Evolutionary conservation across 139 green algal species (phyloP).

Genomic region (Chlorokybus atmophyticus): DNA sequence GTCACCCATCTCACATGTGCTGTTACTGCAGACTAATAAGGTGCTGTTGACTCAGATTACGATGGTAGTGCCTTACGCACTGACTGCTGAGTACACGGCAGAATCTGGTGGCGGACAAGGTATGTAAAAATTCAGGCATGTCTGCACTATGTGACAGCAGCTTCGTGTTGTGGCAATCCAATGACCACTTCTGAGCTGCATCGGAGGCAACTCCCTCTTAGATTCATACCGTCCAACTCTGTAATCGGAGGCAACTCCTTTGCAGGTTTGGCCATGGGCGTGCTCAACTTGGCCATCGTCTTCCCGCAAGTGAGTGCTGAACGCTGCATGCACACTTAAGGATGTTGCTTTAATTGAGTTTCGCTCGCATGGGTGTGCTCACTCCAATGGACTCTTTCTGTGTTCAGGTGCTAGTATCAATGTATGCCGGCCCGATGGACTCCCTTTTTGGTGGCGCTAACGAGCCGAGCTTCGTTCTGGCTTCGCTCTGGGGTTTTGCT

Average conservation of each 20-base stretch:
- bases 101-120: conserved; percentile 15
- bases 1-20: not conserved
- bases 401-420: conserved; percentile 22
- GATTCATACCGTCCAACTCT: no score
- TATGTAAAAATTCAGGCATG: not conserved
- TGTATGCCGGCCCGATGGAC: conserved; percentile 13
- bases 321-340: not conserved
- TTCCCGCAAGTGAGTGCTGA: conserved; percentile 11
- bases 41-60: conserved; percentile 13
- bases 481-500: no score
- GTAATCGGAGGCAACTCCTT: no score
- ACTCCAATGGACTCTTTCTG: no score
- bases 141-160: no score
- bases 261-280: conserved; percentile 24
- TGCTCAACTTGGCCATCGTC: conserved; percentile 23
- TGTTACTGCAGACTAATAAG: not conserved
- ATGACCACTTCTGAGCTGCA: no score
- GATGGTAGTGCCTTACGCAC: conserved; percentile 21
- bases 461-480: conserved; percentile 17
- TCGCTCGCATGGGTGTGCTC: not conserved
- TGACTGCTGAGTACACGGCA: conserved; percentile 16
- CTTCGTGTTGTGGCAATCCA: no score
- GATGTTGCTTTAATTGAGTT: not conserved
- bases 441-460: conserved; percentile 26
- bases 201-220: no score